Percentiles rank a stretch among this genome's conserved stretches.
phyloP scores from a whole-genome alignment of 2,329 filamentous ascomycete genomes.

The Arthrobotrys sinensis region DNA sequence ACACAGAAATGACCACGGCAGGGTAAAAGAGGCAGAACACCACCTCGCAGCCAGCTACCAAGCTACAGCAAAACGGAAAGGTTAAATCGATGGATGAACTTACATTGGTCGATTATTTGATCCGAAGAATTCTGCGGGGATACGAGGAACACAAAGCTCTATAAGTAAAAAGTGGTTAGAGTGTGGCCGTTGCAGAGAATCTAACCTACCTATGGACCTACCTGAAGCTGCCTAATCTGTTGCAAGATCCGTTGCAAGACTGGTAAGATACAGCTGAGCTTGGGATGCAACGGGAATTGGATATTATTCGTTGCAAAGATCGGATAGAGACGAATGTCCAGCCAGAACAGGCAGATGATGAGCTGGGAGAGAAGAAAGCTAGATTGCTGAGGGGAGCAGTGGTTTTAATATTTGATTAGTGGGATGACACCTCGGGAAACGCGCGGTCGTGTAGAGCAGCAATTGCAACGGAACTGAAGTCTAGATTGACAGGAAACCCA shows the following conservation, averaged over 20 bases:
- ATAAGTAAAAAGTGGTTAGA: not conserved
- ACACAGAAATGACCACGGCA: not conserved
- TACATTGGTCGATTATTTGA: not conserved
- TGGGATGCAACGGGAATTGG: not conserved
- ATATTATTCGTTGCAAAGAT: not conserved
- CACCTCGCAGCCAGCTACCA: not conserved
- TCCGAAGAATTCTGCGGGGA: too few species aligned
- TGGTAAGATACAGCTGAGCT: not conserved
- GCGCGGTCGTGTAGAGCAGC: conserved; percentile 10
- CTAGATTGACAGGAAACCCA: not conserved
- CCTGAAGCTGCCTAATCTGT: too few species aligned
- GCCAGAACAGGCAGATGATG: not conserved
- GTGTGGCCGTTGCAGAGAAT: too few species aligned
- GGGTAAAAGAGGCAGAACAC: not conserved
- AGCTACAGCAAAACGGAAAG: too few species aligned
- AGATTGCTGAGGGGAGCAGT: not conserved
- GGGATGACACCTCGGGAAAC: not conserved
- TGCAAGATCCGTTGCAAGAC: not conserved
- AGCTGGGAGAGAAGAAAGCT: not conserved
- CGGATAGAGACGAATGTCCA: not conserved
- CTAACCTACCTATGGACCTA: too few species aligned
- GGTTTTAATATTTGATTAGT: conserved; percentile 13
- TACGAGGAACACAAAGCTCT: not conserved
- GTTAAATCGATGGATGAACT: not conserved
- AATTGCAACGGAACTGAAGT: not conserved